Evolutionary conservation across 257 asterid genomes (phyloP), one percentile per base, ranked within the genome.

Genomic region (Leptodermis oblonga): DNA sequence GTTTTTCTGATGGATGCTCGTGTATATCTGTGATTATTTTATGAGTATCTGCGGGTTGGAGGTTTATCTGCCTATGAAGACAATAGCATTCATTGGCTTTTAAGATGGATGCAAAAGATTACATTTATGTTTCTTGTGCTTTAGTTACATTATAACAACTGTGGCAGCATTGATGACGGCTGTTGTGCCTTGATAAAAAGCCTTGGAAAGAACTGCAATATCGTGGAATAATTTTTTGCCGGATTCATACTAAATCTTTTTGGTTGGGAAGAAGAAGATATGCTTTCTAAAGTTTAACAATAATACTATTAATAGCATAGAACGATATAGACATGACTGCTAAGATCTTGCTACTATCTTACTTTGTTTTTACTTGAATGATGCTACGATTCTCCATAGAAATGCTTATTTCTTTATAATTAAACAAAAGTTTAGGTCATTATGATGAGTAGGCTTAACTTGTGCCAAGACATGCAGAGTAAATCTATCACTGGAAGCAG

Each of bases 131-230:
- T 25, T 84, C 87, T 1, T 86, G 95, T 69, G 52, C 85, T n/a
- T 82, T 88, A 79, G 82, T 88, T 62, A 88, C 73, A 87, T 90
- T 88, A 90, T 65, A 86, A 88, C 82, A 90, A 90, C 70, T 84
- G 97, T 25, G 95, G 95, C 30, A 73, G 73, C 72, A 82, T 90
- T 14, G 83, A 79, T 60, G 95, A 93, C 0, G 77, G 39, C 6
- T 34, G 80, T 68, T 73, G 71, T 62, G 86, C 88, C 39, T 34
- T 34, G 39, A 34, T 34, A 34, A 2, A 34, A 55, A 87, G 88
- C 31, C 74, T 82, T 69, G 39, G 43, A 80, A 76, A 86, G 84
- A 78, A 80, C 92, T 7, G 84, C 92, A 0, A 89, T 90, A 33
- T 88, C 78, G 33, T 90, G 97, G 97, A 90, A 90, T 69, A 81